A percentile compares a stretch with the other conserved stretches of the same genome.
Evolutionary conservation across 1,284 basidiomycete species (phyloP).

Genomic region (Sporisorium scitamineum): DNA sequence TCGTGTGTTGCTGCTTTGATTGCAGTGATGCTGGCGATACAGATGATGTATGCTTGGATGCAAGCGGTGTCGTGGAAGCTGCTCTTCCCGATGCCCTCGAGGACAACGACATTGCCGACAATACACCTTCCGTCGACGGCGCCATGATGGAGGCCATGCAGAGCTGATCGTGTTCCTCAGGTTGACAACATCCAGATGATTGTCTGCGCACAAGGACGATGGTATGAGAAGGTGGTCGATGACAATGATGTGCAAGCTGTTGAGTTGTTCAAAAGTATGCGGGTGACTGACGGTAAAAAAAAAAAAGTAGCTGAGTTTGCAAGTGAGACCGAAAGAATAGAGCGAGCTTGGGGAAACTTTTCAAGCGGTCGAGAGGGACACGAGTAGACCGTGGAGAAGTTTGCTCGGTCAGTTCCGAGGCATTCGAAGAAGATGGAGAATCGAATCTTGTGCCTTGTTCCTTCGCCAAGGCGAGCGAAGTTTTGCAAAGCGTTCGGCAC

Average conservation of each 20-base stretch:
- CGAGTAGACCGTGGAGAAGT: background rate
- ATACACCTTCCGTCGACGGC: slow-evolving; percentile 24
- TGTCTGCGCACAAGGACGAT: background rate
- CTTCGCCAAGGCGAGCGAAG: background rate
- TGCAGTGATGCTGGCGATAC: slow-evolving; percentile 1
- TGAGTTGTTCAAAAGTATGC: background rate
- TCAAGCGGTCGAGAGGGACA: background rate
- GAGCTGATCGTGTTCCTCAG: background rate
- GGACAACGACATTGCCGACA: slow-evolving; percentile 9
- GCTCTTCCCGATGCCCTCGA: background rate
- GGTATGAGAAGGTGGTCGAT: background rate
- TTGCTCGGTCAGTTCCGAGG: slow-evolving; percentile 1
- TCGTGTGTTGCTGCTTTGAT: background rate
- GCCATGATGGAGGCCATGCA: slow-evolving; percentile 10
- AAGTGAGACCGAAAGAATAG: background rate
- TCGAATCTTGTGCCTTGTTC: background rate
- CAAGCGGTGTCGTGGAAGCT: background rate
- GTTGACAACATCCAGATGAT: background rate
- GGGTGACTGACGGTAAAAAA: background rate
- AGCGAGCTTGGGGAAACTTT: background rate
- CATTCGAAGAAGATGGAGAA: background rate
- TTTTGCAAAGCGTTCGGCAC: background rate
- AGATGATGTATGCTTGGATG: background rate
- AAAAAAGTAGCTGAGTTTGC: background rate
- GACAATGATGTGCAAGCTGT: background rate